Base-by-base conservation (phyloP, 805 yeast species). In the Cyberlindnera lachancei region DNA sequence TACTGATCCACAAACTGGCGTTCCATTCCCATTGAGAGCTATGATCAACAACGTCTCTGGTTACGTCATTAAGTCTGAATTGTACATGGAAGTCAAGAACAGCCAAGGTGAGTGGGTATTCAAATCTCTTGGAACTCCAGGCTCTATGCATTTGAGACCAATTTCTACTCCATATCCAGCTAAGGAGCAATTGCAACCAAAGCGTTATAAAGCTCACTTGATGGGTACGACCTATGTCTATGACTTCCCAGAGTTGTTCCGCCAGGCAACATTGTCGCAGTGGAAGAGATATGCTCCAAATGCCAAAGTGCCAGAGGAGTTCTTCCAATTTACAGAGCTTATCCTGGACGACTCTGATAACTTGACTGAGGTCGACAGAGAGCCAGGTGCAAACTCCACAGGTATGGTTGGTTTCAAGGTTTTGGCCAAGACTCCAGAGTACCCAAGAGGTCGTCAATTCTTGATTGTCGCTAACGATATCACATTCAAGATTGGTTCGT, bases 401-500 rank as follows among this genome's bases (percentile, higher is more conserved):
- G 98, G 99, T 64, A 92, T 92, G 97, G 95, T 92, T 51, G 98
- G 95, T 33, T 92, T 95, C 77, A 71, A 81, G 60, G 71, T 85
- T 30, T 74, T 78, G 28, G 94, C 85, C 15, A 86, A 87, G 66
- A 94, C 98, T 24, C 96, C 96, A 5, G 98, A 90, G 59, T 88
- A 84, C 59, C 97, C 99, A 45, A 73, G 80, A 47, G 99, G 99
- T 37, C 88, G 99, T 66, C 83, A 82, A 61, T 75, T 92, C 53
- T 73, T 90, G 41, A 73, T 92, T 50, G 83, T 92, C 56, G 97
- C 99, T 29, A 92, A 92, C 55, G 99, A 92, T 59, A 92, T 92
- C 53, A 92, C 98, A 26, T 92, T 70, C 70, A 88, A 87, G 75
- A 90, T 92, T 62, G 99, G 99, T 61, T 94, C 98, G 1, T 92